A percentile compares a stretch with the other conserved stretches of the same genome.
Conservation (phyloP, 176 grass and related monocot genomes). For the Avena insularis region DNA sequence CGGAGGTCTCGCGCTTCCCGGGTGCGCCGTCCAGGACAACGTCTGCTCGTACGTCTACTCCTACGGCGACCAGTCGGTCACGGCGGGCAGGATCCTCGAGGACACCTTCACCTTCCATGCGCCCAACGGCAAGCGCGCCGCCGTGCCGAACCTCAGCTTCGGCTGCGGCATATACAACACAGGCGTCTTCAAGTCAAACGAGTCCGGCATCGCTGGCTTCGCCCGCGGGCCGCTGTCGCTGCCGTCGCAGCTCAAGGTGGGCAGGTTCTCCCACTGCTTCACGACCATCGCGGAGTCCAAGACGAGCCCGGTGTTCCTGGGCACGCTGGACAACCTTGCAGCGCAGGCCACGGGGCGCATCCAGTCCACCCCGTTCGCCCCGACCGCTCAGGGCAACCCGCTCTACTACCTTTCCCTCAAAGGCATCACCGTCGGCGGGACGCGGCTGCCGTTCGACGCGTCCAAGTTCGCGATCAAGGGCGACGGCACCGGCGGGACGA, state of each 20-base stretch:
- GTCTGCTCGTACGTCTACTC: conserved; percentile 46
- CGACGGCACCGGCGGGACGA: conserved; percentile 49
- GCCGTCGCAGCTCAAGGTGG: conserved; percentile 57
- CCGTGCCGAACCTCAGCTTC: conserved; percentile 42
- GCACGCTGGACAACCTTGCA: background rate
- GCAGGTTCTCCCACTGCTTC: conserved; percentile 68
- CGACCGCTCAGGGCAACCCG: too few relatives aligned
- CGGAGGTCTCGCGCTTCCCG: background rate
- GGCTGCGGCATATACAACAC: conserved; percentile 55
- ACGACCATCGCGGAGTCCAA: conserved; percentile 46
- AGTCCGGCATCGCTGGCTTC: conserved; percentile 64
- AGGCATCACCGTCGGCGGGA: conserved; percentile 52
- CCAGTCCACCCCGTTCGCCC: too few relatives aligned
- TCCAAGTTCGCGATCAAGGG: conserved; percentile 39
- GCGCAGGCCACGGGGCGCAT: too few relatives aligned
- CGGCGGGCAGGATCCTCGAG: conserved; percentile 39
- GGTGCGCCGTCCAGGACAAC: background rate
- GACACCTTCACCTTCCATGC: conserved; percentile 6
- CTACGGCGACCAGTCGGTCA: conserved; percentile 49
- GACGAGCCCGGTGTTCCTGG: conserved; percentile 59
- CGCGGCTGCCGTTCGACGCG: conserved; percentile 39
- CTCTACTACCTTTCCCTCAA: too few relatives aligned
- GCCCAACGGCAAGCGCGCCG: too few relatives aligned
- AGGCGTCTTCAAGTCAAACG: conserved; percentile 35
- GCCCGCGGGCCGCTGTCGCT: conserved; percentile 58